These are phyloP conservation scores for Mimosa bimucronata DNA, from an alignment of 306 rosid species.

Conservation along the genomic window DNA sequence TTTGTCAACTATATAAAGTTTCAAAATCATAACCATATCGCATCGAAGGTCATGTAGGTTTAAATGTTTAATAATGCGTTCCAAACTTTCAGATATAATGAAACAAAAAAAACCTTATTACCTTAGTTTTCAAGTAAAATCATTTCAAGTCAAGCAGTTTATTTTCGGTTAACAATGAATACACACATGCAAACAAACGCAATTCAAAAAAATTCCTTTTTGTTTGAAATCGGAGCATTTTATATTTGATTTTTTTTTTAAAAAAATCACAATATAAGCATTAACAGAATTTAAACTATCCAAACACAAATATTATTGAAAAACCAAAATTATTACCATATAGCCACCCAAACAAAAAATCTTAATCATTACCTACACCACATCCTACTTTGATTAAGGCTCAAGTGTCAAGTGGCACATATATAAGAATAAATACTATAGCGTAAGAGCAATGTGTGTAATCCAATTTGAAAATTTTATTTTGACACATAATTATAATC, in stretches of 20 bases:
- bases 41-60: no score
- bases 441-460: not conserved
- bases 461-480: not conserved
- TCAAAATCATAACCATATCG: no score
- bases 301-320: not conserved
- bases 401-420: not conserved
- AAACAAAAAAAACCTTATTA: no score
- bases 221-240: not conserved
- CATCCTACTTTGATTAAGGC: not conserved
- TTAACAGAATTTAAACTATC: not conserved
- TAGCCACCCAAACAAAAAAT: not conserved
- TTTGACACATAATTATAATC: not conserved
- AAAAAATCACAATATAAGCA: not conserved
- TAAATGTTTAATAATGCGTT: no score
- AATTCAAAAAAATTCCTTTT: not conserved
- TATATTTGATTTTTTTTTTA: no score
- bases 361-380: not conserved
- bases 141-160: not conserved
- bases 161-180: not conserved
- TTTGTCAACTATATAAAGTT: no score
- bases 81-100: no score
- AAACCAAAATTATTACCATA: not conserved
- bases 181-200: not conserved
- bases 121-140: no score
- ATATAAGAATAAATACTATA: not conserved